phyloP scores from a whole-genome alignment of 1,284 basidiomycete species.

The Pisolithus thermaeus region DNA sequence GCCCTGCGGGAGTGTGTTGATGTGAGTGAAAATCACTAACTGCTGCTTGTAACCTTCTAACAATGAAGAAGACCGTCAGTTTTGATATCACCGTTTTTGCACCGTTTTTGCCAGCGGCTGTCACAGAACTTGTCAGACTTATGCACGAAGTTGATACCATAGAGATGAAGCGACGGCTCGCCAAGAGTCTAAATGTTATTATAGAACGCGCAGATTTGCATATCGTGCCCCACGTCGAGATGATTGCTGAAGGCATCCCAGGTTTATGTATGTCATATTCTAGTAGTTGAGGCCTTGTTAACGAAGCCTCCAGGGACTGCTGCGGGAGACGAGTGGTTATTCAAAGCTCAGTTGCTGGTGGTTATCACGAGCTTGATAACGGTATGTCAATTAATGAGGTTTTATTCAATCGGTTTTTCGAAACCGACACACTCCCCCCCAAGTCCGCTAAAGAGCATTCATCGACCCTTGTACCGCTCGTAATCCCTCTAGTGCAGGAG shows the following conservation, averaged over 20 bases:
- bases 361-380: constrained; percentile 70
- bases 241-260: constrained; percentile 69
- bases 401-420: background rate
- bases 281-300: constrained; percentile 3
- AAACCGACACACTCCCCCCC: background rate
- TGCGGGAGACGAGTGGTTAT: constrained; percentile 70
- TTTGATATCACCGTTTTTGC: constrained; percentile 56
- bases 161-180: constrained; percentile 74
- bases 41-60: constrained; percentile 4
- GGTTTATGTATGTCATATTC: constrained; percentile 57
- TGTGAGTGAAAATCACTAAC: constrained; percentile 41
- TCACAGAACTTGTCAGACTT: constrained; percentile 62
- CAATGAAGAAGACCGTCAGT: constrained; percentile 42
- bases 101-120: constrained; percentile 51
- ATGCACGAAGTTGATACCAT: constrained; percentile 72
- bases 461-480: constrained; percentile 46
- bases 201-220: constrained; percentile 65
- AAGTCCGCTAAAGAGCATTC: constrained; percentile 64
- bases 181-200: constrained; percentile 64
- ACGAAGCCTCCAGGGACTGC: constrained; percentile 45
- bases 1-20: constrained; percentile 78
- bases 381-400: constrained; percentile 34
- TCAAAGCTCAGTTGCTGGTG: constrained; percentile 70
- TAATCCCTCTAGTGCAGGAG: constrained; percentile 75
- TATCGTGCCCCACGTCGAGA: constrained; percentile 64